These are phyloP conservation scores for Orobanche coerulescens DNA, from an alignment of 257 asterid genomes.

Conservation along the genomic window DNA sequence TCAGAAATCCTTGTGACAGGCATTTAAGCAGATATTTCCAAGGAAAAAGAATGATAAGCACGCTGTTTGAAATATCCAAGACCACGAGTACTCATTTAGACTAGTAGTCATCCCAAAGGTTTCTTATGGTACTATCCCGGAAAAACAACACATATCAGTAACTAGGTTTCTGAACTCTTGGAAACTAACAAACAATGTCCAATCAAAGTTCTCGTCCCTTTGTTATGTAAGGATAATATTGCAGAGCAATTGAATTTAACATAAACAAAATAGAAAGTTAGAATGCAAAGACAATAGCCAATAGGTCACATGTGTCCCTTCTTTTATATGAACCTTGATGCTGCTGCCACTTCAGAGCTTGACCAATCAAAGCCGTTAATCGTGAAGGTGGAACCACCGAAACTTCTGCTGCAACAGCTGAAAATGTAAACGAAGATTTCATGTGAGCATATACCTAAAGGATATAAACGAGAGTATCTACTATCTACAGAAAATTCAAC, in stretches of 20 bases:
- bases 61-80: no score
- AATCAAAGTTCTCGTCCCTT: slow-evolving; percentile 15
- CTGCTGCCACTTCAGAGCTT: slow-evolving; percentile 99
- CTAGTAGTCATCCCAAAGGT: no score
- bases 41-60: neutral
- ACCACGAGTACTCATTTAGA: no score
- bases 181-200: slow-evolving; percentile 2
- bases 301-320: slow-evolving; percentile 15
- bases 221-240: neutral
- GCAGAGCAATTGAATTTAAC: slow-evolving; percentile 16
- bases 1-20: slow-evolving; percentile 8
- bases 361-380: slow-evolving; percentile 94
- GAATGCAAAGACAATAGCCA: slow-evolving; percentile 3
- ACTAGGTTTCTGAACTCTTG: neutral
- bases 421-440: slow-evolving; percentile 24
- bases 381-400: slow-evolving; percentile 99
- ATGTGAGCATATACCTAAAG: slow-evolving; percentile 17
- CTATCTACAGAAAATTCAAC: slow-evolving; percentile 10
- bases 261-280: neutral
- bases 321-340: slow-evolving; percentile 68
- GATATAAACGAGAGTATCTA: neutral
- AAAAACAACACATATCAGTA: no score
- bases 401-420: slow-evolving; percentile 93
- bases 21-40: neutral
- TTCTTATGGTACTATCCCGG: no score